Evolutionary conservation across 148 eudicot species (phyloP).

Genomic region (Dianthus caryophyllus): DNA sequence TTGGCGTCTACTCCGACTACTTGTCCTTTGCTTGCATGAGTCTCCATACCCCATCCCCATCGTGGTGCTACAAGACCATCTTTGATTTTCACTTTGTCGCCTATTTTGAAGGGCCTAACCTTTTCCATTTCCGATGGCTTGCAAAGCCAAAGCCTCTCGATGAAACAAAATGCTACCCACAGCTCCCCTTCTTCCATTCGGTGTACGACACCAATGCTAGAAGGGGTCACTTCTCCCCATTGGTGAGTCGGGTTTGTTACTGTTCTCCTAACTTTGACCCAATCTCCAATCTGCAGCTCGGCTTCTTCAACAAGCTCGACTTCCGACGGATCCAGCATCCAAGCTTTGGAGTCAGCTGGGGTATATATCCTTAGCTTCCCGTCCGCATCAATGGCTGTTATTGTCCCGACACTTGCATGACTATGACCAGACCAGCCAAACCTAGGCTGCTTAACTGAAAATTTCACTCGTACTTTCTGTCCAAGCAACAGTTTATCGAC

Average conservation of each 20-base stretch:
- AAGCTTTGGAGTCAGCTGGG: slow-evolving; percentile 72
- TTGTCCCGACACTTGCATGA: slow-evolving; percentile 69
- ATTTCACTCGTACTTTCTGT: slow-evolving; percentile 63
- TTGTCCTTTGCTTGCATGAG: slow-evolving; percentile 84
- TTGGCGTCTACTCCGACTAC: slow-evolving; percentile 98
- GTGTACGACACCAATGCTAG: slow-evolving; percentile 89
- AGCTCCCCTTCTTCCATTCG: slow-evolving; percentile 83
- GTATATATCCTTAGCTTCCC: slow-evolving; percentile 92
- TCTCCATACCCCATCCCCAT: slow-evolving; percentile 99
- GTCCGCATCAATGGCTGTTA: slow-evolving; percentile 83
- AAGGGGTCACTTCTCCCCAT: slow-evolving; percentile 87
- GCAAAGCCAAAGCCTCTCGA: slow-evolving; percentile 91
- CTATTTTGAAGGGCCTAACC: slow-evolving; percentile 61
- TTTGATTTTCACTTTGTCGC: slow-evolving; percentile 80
- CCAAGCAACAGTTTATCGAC: slow-evolving; percentile 60
- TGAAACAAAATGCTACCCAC: slow-evolving; percentile 90
- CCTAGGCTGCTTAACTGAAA: slow-evolving; percentile 71
- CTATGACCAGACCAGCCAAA: slow-evolving; percentile 97
- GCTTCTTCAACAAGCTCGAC: slow-evolving; percentile 82
- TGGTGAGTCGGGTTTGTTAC: slow-evolving; percentile 71
- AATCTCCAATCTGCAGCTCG: slow-evolving; percentile 70
- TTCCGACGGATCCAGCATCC: slow-evolving; percentile 93
- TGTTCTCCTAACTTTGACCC: slow-evolving; percentile 69
- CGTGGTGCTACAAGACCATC: slow-evolving; percentile 74
- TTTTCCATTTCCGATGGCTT: slow-evolving; percentile 76